Conservation (phyloP, 768 basidiomycete genomes). For the Auricularia sp. region DNA sequence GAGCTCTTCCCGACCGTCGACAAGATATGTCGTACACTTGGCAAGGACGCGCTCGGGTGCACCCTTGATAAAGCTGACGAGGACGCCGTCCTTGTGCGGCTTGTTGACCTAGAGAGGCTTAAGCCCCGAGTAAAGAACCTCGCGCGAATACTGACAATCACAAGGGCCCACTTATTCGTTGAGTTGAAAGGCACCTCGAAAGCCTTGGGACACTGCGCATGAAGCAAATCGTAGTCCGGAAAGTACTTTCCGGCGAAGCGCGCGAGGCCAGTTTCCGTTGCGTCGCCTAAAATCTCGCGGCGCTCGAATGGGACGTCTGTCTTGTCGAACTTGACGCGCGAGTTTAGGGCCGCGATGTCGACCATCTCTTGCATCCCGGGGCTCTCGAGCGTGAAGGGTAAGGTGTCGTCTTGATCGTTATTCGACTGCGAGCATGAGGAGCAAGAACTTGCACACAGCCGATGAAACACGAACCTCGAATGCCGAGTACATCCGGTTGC, state of each 20-base stretch:
- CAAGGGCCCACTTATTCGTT: conserved; percentile 64
- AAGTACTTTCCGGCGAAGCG: conserved; percentile 54
- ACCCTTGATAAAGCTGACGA: conserved; percentile 56
- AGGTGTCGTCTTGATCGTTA: conserved; percentile 50
- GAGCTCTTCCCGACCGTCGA: conserved; percentile 37
- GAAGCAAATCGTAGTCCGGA: conserved; percentile 43
- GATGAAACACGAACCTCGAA: conserved; percentile 37
- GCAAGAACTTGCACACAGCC: background rate
- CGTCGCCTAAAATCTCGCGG: conserved; percentile 56
- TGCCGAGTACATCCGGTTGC: conserved; percentile 49
- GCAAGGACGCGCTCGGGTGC: conserved; percentile 60
- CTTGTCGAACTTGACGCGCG: conserved; percentile 60
- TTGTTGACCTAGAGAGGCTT: conserved; percentile 39
- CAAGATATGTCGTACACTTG: conserved; percentile 51
- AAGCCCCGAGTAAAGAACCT: background rate
- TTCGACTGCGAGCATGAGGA: conserved; percentile 36
- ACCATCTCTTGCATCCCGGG: conserved; percentile 59
- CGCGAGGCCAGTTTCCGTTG: conserved; percentile 65
- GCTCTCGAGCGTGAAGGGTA: conserved; percentile 38
- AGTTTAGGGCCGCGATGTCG: conserved; percentile 56
- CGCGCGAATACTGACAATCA: conserved; percentile 38
- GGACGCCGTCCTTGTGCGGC: conserved; percentile 35
- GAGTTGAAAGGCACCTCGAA: conserved; percentile 71
- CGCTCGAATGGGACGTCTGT: conserved; percentile 52
- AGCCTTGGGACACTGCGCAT: conserved; percentile 44